Evolutionary conservation across 257 asterid genomes (phyloP).

Genomic region (Haberlea rhodopensis): DNA sequence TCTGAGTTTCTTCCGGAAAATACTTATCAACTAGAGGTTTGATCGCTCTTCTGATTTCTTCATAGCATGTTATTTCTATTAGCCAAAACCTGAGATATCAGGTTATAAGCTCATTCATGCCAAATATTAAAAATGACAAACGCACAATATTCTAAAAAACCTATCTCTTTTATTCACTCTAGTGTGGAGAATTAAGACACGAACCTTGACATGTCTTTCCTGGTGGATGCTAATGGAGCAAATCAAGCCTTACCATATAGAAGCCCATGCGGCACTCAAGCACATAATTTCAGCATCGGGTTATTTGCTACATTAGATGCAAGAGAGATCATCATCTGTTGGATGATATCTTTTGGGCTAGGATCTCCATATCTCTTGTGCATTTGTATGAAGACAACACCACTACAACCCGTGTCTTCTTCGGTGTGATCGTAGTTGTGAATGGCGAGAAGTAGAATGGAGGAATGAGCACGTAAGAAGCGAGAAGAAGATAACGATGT

Average conservation of each 20-base stretch:
- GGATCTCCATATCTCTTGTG: conserved; percentile 82
- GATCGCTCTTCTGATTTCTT: conserved; percentile 75
- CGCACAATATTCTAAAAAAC: background rate
- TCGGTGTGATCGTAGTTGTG: no score
- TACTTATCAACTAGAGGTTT: conserved; percentile 65
- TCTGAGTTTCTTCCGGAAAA: conserved; percentile 70
- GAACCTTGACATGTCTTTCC: conserved; percentile 80
- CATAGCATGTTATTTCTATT: conserved; percentile 87
- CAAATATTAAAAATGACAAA: conserved; percentile 3
- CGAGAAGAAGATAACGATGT: no score
- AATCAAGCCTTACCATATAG: no score
- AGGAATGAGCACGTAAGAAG: no score
- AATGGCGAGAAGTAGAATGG: no score
- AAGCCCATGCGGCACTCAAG: no score
- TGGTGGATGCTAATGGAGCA: no score
- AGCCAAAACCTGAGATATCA: conserved; percentile 64
- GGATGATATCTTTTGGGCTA: conserved; percentile 73
- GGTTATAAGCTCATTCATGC: conserved; percentile 22
- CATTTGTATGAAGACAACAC: conserved; percentile 88
- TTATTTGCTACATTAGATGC: no score
- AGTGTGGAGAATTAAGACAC: background rate
- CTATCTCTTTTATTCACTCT: background rate
- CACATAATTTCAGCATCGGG: no score
- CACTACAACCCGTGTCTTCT: conserved; percentile 95
- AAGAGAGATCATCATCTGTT: conserved; percentile 85